Base-by-base conservation (phyloP, 2,329 filamentous ascomycete genomes). In the Xylaria polymorpha region DNA sequence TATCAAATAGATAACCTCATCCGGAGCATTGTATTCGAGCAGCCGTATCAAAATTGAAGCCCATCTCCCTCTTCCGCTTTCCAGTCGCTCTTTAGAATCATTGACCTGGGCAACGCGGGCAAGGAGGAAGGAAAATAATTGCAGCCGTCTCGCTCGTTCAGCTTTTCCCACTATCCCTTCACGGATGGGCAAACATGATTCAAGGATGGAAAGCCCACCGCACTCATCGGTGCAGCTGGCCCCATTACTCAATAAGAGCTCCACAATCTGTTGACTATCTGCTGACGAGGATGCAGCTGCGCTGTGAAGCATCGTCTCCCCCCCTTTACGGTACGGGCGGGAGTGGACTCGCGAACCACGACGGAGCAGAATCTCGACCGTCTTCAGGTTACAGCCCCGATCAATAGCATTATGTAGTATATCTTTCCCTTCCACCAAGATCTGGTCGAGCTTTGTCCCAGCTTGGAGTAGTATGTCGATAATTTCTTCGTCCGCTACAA, bases 401-500 rank as follows among this genome's bases (percentile, higher is more conserved):
- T 35, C 4, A 46, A 64, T 64, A n/a, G 50, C 50, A 22, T n/a
- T 1, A 18, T 39, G 50, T 7, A 64, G 50, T 12, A 64, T 1
- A n/a, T 56, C 50, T n/a, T 25, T 64, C 4, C n/a, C 39, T 2
- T 4, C 3, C 15, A 14, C 22, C 50, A 7, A 29, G 12, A 32
- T 44, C 4, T 1, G 37, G 37, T 25, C 4, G 32, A 37, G n/a
- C 22, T 22, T 8, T 18, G 22, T n/a, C 3, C 25, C 39, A 8
- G 39, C 39, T 7, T 25, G 4, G 3, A 64, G 39, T 46, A 64
- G 39, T 37, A 56, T 18, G 14, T 25, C 50, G 18, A 64, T 18
- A 9, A 64, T 32, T 22, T 35, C 32, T 14, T 64, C 41, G 35
- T 64, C 61, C 14, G 43, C 51, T 29, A 29, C 41, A 25, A 29